Conservation (phyloP, 2,329 filamentous ascomycete genomes). For the Fusarium sp. region DNA sequence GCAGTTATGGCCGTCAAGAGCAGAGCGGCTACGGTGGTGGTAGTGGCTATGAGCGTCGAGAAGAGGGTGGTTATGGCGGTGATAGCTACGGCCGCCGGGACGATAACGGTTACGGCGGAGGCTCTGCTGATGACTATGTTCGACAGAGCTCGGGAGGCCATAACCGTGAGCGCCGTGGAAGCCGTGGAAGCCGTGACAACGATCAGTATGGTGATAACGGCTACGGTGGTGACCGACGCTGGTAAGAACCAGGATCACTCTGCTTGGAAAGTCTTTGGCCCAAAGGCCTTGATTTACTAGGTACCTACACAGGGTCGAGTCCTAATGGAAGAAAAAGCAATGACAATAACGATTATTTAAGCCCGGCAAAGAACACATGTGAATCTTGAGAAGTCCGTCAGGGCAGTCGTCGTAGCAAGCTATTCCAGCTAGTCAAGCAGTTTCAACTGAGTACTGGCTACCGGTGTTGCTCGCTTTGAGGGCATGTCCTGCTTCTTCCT, state of each 20-base stretch:
- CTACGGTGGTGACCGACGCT: conserved; percentile 43
- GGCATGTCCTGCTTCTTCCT: neutral
- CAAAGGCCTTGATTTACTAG: neutral
- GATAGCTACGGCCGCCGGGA: conserved; percentile 44
- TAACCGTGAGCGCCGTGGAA: conserved; percentile 25
- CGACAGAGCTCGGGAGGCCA: conserved; percentile 38
- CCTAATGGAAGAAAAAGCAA: conserved; percentile 11
- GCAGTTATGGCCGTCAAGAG: conserved; percentile 26
- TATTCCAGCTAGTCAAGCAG: neutral
- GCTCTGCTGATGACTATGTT: conserved; percentile 39
- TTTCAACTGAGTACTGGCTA: neutral
- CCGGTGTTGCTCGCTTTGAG: neutral
- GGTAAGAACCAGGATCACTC: conserved; percentile 22
- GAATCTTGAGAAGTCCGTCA: neutral
- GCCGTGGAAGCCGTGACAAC: conserved; percentile 20
- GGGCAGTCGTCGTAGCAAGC: neutral
- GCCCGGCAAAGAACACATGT: neutral
- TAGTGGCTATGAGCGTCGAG: conserved; percentile 33
- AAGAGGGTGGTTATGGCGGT: conserved; percentile 39
- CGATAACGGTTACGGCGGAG: conserved; percentile 44
- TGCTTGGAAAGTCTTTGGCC: neutral
- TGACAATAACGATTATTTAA: neutral
- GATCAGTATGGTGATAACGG: conserved; percentile 25
- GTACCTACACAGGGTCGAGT: conserved; percentile 5
- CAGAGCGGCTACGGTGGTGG: conserved; percentile 37